phyloP scores from a whole-genome alignment of 83 land plant species.

The Picea mariana region DNA sequence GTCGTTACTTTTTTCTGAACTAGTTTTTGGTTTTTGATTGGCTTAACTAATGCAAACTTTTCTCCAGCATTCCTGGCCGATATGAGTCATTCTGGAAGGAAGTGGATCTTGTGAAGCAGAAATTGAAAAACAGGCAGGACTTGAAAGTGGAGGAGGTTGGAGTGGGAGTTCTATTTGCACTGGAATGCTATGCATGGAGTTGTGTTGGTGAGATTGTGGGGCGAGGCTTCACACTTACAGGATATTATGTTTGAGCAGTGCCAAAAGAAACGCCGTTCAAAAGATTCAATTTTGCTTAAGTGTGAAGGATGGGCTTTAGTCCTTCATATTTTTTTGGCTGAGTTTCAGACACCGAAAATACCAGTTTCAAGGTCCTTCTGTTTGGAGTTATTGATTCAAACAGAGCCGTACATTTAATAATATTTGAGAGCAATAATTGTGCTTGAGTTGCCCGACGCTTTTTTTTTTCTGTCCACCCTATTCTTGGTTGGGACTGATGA shows the following conservation, averaged over 20 bases:
- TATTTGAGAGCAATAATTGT: too few species aligned
- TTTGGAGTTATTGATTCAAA: too few species aligned
- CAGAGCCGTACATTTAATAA: too few species aligned
- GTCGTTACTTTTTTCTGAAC: neutral
- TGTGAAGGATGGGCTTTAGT: too few species aligned
- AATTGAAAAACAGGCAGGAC: slow-evolving; percentile 69
- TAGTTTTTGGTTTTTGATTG: neutral
- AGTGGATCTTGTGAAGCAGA: slow-evolving; percentile 64
- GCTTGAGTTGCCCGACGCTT: too few species aligned
- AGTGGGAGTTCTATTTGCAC: slow-evolving; percentile 77
- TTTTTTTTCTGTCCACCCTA: too few species aligned
- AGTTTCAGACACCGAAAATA: too few species aligned
- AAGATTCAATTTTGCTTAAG: too few species aligned
- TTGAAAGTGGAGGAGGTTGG: slow-evolving; percentile 89
- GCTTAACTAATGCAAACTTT: neutral
- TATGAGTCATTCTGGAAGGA: slow-evolving; percentile 87
- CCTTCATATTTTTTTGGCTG: too few species aligned
- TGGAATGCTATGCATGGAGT: slow-evolving; percentile 89
- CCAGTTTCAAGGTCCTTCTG: too few species aligned
- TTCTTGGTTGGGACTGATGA: too few species aligned
- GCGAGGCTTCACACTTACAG: slow-evolving; percentile 82
- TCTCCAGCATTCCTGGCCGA: slow-evolving; percentile 75
- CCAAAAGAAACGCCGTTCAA: too few species aligned
- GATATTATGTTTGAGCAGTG: slow-evolving; percentile 60
- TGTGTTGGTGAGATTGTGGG: slow-evolving; percentile 93